Percentiles rank a stretch among this genome's conserved stretches.
Conservation (phyloP, 106 monocot species). For the Dendrobium catenatum region DNA sequence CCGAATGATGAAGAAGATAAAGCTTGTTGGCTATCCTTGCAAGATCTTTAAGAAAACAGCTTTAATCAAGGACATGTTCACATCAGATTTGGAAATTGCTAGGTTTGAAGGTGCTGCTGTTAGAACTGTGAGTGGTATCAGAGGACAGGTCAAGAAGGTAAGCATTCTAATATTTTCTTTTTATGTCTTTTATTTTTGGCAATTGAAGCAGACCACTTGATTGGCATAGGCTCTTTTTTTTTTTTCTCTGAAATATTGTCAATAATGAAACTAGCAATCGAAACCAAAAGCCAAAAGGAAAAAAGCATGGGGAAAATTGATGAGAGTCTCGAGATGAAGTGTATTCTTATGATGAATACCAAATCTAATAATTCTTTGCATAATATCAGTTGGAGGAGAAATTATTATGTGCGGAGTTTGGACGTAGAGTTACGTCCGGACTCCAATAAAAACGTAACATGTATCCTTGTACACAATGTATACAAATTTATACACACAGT, state of each 20-base stretch:
- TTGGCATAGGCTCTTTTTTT: too few relatives aligned
- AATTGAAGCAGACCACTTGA: neutral
- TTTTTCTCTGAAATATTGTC: too few relatives aligned
- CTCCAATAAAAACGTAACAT: too few relatives aligned
- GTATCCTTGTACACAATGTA: too few relatives aligned
- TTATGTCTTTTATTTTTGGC: neutral
- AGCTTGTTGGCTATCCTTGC: slow-evolving; percentile 82
- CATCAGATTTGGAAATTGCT: slow-evolving; percentile 90
- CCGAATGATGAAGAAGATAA: slow-evolving; percentile 89
- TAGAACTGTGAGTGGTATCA: slow-evolving; percentile 76
- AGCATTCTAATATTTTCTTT: neutral
- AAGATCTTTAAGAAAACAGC: slow-evolving; percentile 97
- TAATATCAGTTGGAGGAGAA: neutral
- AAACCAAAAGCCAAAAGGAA: too few relatives aligned
- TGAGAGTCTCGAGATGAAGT: neutral
- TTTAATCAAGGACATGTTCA: slow-evolving; percentile 93
- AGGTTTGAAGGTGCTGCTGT: slow-evolving; percentile 95
- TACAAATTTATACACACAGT: too few relatives aligned
- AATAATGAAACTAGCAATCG: too few relatives aligned
- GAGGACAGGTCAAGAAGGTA: slow-evolving; percentile 97
- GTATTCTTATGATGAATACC: neutral
- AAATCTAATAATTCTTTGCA: neutral
- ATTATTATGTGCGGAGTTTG: too few relatives aligned
- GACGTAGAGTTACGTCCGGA: too few relatives aligned
- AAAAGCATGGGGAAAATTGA: neutral